Evolutionary conservation across 2,329 filamentous ascomycete genomes (phyloP), one percentile per base, ranked within the genome.

Genomic region (Pestalotiopsis sp.): DNA sequence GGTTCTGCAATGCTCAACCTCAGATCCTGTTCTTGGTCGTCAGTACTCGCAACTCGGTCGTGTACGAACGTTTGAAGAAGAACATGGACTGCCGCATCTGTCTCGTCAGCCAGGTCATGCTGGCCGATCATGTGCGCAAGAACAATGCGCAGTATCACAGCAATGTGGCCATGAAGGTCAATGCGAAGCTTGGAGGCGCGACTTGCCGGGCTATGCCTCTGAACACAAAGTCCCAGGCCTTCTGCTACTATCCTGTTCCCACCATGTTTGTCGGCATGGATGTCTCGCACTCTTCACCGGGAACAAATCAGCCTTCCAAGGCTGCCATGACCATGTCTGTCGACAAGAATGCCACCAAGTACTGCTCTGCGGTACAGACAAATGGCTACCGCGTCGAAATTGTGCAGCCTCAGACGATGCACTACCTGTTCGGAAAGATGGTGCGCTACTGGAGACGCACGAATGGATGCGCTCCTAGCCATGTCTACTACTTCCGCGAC

Each of bases 141-240:
- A 89, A 88, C 17, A 89, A 92, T 25, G 86, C 87, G 0, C 96
- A 99, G 75, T 98, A 98, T 80, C 92, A 93, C 75, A 96, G 93
- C 1, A 99, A 99, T 71, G 94, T 99, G 0, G 88, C 90, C 72
- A 96, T 99, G 93, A 99, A 99, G 83, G 90, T 99, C 72, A 98
- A 99, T 75, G 92, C 93, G 3, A 99, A 99, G 83, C 87, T 99
- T 2, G 96, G 96, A 14, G 96, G 96, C 5, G 87, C 89, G 0
- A 98, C 94, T 1, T 90, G 83, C 66, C 84, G 78, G 59, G 77
- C 83, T 9, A 70, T 76, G 2, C 69, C 69, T 4, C 20, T 67
- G 49, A 77, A 71, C 65, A 80, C 75, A 75, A 80, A 13, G 59
- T 80, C 25, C 76, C 17, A 20, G 23, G 79, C 62, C 63, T 75